Base-by-base conservation (phyloP, 2,329 filamentous ascomycete genomes). In the Pseudomassariella vexata region DNA sequence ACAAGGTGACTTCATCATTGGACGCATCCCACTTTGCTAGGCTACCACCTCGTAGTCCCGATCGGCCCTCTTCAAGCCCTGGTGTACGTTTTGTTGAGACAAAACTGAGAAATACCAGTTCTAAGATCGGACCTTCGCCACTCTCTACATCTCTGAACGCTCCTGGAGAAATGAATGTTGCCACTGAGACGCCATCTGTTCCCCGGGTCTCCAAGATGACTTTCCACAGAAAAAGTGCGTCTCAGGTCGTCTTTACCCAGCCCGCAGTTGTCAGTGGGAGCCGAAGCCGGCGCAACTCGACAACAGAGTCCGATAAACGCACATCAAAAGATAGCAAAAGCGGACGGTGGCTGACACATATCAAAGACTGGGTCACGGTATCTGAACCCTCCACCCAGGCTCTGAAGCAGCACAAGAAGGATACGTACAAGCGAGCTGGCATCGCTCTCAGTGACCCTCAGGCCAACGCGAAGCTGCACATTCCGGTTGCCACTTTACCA, bases 351-450 rank as follows among this genome's bases (percentile, higher is more conserved):
- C 35, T 68, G 15, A 50, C 50, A 6, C 60, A 64, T 18, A 47
- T 70, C 28, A 73, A 67, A 37, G 59, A 55, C 26, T 73, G 70
- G 70, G 46, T 72, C 6, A 56, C 57, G 2, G 56, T 60, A 15
- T 66, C 62, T 28, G 70, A 74, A 39, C 69, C 70, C 9, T 72
- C 69, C 1, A 56, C 57, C 2, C 63, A 68, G 26, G 70, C 66
- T 2, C 53, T 70, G 41, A 67, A 63, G 41, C 48, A 63, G 10
- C 64, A 70, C 39, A 66, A 62, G 42, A 60, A 55, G 32, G 55
- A 59, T 10, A 52, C 58, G 2, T 70, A 58, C 39, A 53, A 57
- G 28, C 63, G 55, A 24, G 60, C 64, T n/a, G 66, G 65, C 14
- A 49, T 72, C 30, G 49, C 62, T 12, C 50, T 50, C 27, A 56